Conservation (phyloP, 2,329 filamentous ascomycete species). For the Sporothrix humicola region DNA sequence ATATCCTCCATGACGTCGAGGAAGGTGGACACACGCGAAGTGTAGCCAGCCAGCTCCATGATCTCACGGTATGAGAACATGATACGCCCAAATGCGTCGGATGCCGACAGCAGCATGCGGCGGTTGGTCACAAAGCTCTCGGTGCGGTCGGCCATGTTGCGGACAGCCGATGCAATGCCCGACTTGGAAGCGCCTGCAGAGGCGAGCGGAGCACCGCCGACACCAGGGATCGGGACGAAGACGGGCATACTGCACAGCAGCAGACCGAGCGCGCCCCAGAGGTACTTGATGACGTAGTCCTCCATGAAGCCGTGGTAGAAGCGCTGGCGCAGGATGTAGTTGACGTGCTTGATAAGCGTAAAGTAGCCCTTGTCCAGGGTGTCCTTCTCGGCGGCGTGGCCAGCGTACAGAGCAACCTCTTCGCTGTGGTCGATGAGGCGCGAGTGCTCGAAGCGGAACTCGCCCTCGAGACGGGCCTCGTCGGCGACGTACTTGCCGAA, state of each 20-base stretch:
- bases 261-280: slow-evolving; percentile 93
- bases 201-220: slow-evolving; percentile 50
- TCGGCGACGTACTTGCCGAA: slow-evolving; percentile 98
- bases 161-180: slow-evolving; percentile 2
- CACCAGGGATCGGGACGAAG: slow-evolving; percentile 88
- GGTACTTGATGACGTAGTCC: slow-evolving; percentile 99
- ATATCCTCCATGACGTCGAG: slow-evolving; percentile 96
- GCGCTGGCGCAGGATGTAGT: slow-evolving; percentile 85
- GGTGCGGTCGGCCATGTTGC: slow-evolving; percentile 71
- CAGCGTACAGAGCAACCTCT: slow-evolving; percentile 89
- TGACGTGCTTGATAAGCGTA: slow-evolving; percentile 98
- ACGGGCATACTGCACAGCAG: slow-evolving; percentile 93
- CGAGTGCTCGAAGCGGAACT: slow-evolving; percentile 95
- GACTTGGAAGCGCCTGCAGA: background rate
- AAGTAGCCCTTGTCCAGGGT: slow-evolving; percentile 98
- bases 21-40: slow-evolving; percentile 85
- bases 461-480: slow-evolving; percentile 90
- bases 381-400: slow-evolving; percentile 93
- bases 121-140: slow-evolving; percentile 92
- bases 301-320: slow-evolving; percentile 99
- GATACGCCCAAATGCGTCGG: slow-evolving; percentile 90
- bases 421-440: slow-evolving; percentile 95
- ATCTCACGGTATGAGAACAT: slow-evolving; percentile 99
- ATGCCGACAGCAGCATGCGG: slow-evolving; percentile 87
- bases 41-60: slow-evolving; percentile 94